A percentile compares a stretch with the other conserved stretches of the same genome.
These are phyloP conservation scores for Lactuca saligna DNA, from an alignment of 129 eudicot genomes.

Conservation along the genomic window DNA sequence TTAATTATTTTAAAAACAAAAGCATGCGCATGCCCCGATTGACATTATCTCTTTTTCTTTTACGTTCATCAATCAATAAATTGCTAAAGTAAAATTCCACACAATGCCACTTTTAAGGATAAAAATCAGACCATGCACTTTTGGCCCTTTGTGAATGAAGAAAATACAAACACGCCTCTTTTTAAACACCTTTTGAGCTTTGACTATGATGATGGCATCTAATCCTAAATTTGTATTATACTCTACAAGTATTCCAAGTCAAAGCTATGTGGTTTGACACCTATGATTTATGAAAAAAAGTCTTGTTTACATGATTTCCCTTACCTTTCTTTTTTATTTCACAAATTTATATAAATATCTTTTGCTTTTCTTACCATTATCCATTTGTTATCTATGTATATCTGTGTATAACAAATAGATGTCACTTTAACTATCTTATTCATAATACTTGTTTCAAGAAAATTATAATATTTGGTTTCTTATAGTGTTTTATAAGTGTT, in stretches of 20 bases:
- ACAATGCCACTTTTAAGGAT: neutral
- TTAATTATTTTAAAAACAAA: too few species aligned
- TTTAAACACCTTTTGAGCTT: conserved; percentile 11
- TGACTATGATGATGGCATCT: conserved; percentile 21
- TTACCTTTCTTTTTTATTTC: neutral
- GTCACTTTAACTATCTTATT: too few species aligned
- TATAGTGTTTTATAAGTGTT: neutral
- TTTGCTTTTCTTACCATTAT: neutral
- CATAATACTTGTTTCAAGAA: too few species aligned
- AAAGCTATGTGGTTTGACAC: conserved; percentile 2
- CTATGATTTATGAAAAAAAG: neutral
- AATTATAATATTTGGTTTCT: too few species aligned
- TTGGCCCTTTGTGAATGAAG: conserved; percentile 19
- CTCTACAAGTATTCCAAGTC: conserved; percentile 18
- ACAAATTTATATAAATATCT: neutral
- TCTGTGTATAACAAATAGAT: too few species aligned
- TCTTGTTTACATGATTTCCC: neutral
- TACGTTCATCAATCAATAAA: neutral
- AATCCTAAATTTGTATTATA: conserved; percentile 17
- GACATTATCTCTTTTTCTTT: neutral
- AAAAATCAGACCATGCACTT: conserved; percentile 6
- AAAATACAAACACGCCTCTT: conserved; percentile 9
- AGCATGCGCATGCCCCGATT: neutral
- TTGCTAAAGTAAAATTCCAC: neutral
- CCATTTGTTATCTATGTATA: neutral